Evolutionary conservation across 441 rosid species (phyloP).

Genomic region (Corymbia citriodora): DNA sequence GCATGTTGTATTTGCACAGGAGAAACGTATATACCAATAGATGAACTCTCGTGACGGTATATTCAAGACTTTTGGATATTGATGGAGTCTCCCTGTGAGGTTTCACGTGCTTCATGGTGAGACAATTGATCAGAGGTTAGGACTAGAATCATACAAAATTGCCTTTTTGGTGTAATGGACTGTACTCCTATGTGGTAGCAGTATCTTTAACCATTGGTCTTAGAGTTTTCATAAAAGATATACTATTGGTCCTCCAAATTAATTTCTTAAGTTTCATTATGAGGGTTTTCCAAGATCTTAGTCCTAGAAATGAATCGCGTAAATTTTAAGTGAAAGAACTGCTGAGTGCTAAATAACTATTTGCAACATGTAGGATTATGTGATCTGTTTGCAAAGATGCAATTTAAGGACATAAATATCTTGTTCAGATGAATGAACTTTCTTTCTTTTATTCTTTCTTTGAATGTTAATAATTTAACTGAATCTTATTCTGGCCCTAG

Average conservation of each 20-base stretch:
- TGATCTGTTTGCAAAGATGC: not conserved
- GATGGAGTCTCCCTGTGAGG: not conserved
- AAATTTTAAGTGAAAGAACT: not conserved
- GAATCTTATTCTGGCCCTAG: not conserved
- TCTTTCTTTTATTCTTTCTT: not conserved
- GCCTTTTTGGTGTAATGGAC: not conserved
- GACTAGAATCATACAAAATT: not conserved
- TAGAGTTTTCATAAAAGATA: not conserved
- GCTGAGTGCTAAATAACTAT: not conserved
- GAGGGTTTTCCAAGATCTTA: not conserved
- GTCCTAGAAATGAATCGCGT: not conserved
- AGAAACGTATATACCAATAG: not conserved
- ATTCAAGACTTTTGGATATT: not conserved
- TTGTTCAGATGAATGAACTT: not conserved
- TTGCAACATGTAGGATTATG: not conserved
- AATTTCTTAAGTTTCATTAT: not conserved
- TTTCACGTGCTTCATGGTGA: not conserved
- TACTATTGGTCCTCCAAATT: not conserved
- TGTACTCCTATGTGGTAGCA: not conserved
- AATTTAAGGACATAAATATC: not conserved
- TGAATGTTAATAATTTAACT: not conserved
- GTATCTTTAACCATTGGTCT: not conserved
- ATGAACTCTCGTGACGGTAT: not conserved
- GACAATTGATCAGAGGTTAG: not conserved
- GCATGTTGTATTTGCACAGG: not conserved